Evolutionary conservation across 1,284 basidiomycete species (phyloP).

Genomic region (Stygiomarasmius scandens): DNA sequence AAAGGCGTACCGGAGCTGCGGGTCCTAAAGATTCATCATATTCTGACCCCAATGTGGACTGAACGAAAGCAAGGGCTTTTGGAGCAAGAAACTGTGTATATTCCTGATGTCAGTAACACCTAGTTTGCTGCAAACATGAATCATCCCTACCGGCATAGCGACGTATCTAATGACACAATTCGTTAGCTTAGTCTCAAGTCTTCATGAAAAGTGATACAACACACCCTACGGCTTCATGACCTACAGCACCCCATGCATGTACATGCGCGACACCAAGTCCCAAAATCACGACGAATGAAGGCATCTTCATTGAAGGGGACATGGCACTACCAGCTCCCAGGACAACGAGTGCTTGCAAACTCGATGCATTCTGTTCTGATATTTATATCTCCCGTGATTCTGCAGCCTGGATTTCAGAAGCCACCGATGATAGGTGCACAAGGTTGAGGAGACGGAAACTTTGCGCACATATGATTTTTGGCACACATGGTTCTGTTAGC

Average conservation of each 20-base stretch:
- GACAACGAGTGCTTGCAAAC: too few relatives aligned
- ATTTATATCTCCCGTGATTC: too few relatives aligned
- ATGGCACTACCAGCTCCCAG: too few relatives aligned
- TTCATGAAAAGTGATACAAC: not conserved
- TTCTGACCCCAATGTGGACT: slow-evolving; percentile 42
- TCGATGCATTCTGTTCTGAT: too few relatives aligned
- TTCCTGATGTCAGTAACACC: not conserved
- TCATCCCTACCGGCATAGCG: slow-evolving; percentile 10
- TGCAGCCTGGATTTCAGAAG: too few relatives aligned
- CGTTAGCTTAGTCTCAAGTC: not conserved
- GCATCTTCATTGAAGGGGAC: not conserved
- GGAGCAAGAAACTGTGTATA: slow-evolving; percentile 46
- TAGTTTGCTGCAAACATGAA: not conserved
- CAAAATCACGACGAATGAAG: not conserved
- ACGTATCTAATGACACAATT: slow-evolving; percentile 2
- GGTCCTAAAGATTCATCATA: slow-evolving; percentile 47
- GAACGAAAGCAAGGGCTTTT: slow-evolving; percentile 46
- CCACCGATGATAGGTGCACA: too few relatives aligned
- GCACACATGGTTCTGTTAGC: too few relatives aligned
- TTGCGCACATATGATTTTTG: too few relatives aligned
- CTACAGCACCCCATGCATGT: slow-evolving; percentile 19
- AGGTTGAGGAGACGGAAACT: too few relatives aligned
- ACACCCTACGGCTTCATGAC: slow-evolving; percentile 26
- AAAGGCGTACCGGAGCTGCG: slow-evolving; percentile 42
- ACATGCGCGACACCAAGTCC: not conserved